Evolutionary conservation across 495 filamentous ascomycete species (phyloP), one percentile per base, ranked within the genome.

Genomic region (Aspergillus cavernicola): DNA sequence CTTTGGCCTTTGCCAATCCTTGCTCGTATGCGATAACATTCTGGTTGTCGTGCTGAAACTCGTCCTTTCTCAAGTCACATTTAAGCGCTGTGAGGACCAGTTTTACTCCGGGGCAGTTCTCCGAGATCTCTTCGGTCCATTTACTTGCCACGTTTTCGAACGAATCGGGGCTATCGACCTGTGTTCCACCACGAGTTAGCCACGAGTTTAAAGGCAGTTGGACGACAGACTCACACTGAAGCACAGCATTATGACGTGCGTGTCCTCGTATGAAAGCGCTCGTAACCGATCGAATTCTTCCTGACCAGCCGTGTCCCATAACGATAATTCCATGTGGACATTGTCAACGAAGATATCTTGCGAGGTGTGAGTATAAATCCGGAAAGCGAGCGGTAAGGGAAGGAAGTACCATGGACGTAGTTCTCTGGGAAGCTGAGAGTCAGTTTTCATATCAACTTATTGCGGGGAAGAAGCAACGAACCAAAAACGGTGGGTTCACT

Each of bases 291-390:
- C 93, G 74, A 97, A 98, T 83, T 98, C 93, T 76, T 98, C 93
- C 75, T 98, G 93, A 13, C 93, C 93, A 24, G 93, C 93, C 0
- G 93, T 98, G 73, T 98, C 93, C 93, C 93, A 98, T 52, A 98
- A 79, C 39, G 90, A 96, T 52, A 98, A 79, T 69, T 98, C 93
- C 69, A 98, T 95, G 71, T 97, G 93, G 45, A 87, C 85, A 68
- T 85, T 88, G 66, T 98, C 93, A 68, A 98, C 93, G 71, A 93
- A 98, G 66, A 98, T 95, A 72, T 98, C 93, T 95, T 39, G 23
- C 15, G 9, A 42, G 7, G 16, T 22, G 58, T 66, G 43, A 60
- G 55, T 50, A 51, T 32, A 23, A 2, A 18, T 9, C 23, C 9
- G 38, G 32, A 22, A 5, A 11, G 15, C 4, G 32, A 19, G 4